phyloP scores from a whole-genome alignment of 805 yeast species.

The Candida coleopterorum region DNA sequence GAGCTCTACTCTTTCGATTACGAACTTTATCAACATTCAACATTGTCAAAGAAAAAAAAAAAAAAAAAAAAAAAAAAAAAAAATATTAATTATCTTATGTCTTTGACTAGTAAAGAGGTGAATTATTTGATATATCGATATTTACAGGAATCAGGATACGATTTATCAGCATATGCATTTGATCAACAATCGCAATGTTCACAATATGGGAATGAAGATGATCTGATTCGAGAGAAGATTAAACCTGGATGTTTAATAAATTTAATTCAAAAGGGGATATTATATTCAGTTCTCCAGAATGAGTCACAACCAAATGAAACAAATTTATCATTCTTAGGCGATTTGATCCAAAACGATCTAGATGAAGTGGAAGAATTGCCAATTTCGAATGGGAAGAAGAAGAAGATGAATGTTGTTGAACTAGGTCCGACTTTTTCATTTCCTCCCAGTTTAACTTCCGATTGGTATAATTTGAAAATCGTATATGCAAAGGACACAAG shows the following conservation, averaged over 20 bases:
- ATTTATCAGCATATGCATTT: constrained; percentile 73
- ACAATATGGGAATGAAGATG: constrained; percentile 44
- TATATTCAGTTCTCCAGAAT: constrained; percentile 68
- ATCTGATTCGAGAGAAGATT: constrained; percentile 39
- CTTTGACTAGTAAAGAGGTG: constrained; percentile 75
- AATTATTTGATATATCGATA: constrained; percentile 93
- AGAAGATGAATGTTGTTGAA: constrained; percentile 1
- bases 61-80: neutral
- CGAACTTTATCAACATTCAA: constrained; percentile 24
- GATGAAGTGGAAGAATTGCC: constrained; percentile 13
- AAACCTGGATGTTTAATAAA: constrained; percentile 81
- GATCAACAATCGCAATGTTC: constrained; percentile 68
- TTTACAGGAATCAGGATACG: constrained; percentile 78
- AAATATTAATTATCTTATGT: constrained; percentile 41
- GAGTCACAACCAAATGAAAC: constrained; percentile 25
- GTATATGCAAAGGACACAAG: constrained; percentile 54
- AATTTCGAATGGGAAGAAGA: too few species aligned
- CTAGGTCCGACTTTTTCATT: constrained; percentile 36
- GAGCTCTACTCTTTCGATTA: constrained; percentile 39
- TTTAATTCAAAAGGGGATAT: constrained; percentile 80
- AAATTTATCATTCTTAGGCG: constrained; percentile 48
- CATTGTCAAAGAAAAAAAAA: too few species aligned
- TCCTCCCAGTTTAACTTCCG: constrained; percentile 41
- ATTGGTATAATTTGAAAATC: constrained; percentile 55
- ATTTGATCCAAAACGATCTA: constrained; percentile 42